Conservation (phyloP, 495 filamentous ascomycete species). For the Aspergillus indologenus region DNA sequence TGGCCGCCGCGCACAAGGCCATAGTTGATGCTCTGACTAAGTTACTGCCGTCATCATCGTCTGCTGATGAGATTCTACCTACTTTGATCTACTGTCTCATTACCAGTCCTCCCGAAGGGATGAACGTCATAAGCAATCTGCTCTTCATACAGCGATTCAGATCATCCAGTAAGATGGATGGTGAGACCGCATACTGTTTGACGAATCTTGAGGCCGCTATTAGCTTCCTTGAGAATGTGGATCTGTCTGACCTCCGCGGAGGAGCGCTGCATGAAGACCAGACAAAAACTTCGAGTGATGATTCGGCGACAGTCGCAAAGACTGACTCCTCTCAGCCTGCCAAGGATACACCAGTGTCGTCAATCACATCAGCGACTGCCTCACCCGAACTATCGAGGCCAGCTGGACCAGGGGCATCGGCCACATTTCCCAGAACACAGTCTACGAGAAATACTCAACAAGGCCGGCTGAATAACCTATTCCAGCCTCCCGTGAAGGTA, state of each 20-base stretch:
- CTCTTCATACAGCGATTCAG: constrained; percentile 94
- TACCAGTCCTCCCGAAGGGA: constrained; percentile 79
- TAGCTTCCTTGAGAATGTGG: constrained; percentile 95
- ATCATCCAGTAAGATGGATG: constrained; percentile 78
- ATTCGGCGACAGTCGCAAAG: constrained; percentile 49
- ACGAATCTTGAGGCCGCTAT: constrained; percentile 95
- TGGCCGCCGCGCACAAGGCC: constrained; percentile 85
- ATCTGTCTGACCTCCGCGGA: constrained; percentile 85
- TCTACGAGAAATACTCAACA: constrained; percentile 47
- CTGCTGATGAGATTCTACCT: constrained; percentile 93
- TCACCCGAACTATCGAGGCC: constrained; percentile 35
- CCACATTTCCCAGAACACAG: constrained; percentile 41
- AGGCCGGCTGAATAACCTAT: constrained; percentile 75
- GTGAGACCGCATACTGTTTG: constrained; percentile 92
- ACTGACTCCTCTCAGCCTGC: constrained; percentile 29
- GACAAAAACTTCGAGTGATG: constrained; percentile 48
- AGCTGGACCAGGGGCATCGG: constrained; percentile 33
- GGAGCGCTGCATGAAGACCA: constrained; percentile 69
- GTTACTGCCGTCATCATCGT: constrained; percentile 80
- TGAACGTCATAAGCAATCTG: constrained; percentile 88
- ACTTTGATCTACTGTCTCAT: constrained; percentile 95
- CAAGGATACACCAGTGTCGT: constrained; percentile 30
- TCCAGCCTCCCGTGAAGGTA: constrained; percentile 74
- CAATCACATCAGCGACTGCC: constrained; percentile 34
- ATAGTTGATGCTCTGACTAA: constrained; percentile 85